Evolutionary conservation across 805 yeast species (phyloP), one percentile per base, ranked within the genome.

Genomic region (Kluyveromyces aestuarii): DNA sequence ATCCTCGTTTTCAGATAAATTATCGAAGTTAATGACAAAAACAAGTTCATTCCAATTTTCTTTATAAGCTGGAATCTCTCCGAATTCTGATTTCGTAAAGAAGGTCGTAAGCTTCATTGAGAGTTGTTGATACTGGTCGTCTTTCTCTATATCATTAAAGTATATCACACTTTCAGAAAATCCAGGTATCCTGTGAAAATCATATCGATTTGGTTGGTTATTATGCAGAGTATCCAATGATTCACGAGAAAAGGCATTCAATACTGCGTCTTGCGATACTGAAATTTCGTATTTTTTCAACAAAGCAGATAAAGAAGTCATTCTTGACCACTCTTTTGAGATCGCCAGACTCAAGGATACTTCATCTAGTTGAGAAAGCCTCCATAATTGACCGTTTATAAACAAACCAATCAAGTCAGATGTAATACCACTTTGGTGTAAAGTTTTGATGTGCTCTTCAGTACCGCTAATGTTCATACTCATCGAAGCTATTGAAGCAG

Each of bases 41-140:
- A 91, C 76, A 19, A 84, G 50, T 40, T 87, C 84, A 61, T 87
- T 86, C 52, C 87, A 73, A 60, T 91, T 91, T 53, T 86, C 88
- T 47, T 74, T 72, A 37, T 82, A 74, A 7, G 75, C 75, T 0
- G 95, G 96, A 16, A 87, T 67, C 58, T 79, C 82, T 8, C 86
- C 88, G 30, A 72, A 72, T 37, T 75, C 70, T 8, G 69, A 61
- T 30, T 66, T 62, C n/a, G 68, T 64, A 38, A 76, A 56, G 58
- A 84, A 84, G 0, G 68, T 72, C 8, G 68, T 63, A 11, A 76
- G 61, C 21, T 67, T 60, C 1, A 77, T 60, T 57, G 74, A 75
- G n/a, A 37, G 35, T 8, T 67, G 62, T 1, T 63, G 57, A 59
- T 86, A 89, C 33, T 69, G 72, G 0, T 61, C 56, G 59, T 87